Evolutionary conservation across 2,329 filamentous ascomycete species (phyloP), one percentile per base, ranked within the genome.

Genomic region (Pleomassaria siparia): DNA sequence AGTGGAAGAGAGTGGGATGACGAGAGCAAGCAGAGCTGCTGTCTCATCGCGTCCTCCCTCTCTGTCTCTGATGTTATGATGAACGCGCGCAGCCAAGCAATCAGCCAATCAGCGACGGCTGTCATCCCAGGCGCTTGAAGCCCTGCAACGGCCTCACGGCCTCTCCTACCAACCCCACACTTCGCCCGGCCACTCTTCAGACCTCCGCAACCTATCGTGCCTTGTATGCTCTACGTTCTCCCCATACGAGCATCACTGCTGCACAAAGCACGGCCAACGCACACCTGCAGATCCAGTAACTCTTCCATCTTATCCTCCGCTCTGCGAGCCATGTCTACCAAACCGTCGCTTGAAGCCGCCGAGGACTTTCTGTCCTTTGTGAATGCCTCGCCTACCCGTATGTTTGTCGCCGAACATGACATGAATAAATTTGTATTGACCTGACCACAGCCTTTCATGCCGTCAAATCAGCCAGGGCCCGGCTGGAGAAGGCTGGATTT

Each of bases 331-430:
- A 72, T 72, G 69, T 50, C 68, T 21, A 51, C 63, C 56, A 72
- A 71, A 49, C 69, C 70, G 11, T 73, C 74, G 1, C 64, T 75
- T 47, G 62, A 73, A 51, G 74, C 67, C 46, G 89, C 89, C 45
- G 76, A 87, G 73, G 89, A 95, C 77, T 96, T 96, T 72, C 75
- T 96, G 67, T 87, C 89, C 74, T 96, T 96, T 75, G 86, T 96
- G 70, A 95, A 96, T 74, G 88, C 86, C 54, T 96, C 91, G 49
- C 94, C 94, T 11, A 95, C 91, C 44, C 92, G 91, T 96, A 80
- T 61, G 84, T 71, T 41, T 36, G 43, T 44, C 40, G 18, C 30
- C 26, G 18, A 20, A 12, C 2, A 33, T 9, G 11, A 24, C 40
- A 26, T 30, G 32, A 47, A 30, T 46, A 50, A 41, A 48, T 24